phyloP scores from a whole-genome alignment of 805 yeast species.

The Spathaspora passalidarum region DNA sequence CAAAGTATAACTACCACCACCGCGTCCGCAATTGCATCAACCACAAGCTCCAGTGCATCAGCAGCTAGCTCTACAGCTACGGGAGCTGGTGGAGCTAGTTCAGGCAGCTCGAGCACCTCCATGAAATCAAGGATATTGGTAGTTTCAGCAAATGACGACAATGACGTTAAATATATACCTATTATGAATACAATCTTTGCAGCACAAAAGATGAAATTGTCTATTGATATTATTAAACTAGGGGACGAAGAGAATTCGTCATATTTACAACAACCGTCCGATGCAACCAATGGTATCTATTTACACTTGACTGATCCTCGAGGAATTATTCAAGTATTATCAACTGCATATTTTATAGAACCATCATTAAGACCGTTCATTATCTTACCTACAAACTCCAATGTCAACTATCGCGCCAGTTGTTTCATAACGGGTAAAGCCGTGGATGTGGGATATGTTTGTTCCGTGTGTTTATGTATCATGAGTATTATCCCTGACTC shows the following conservation, averaged over 20 bases:
- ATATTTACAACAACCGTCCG: slow-evolving; percentile 92
- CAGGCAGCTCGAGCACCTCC: slow-evolving; percentile 17
- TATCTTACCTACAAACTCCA: slow-evolving; percentile 76
- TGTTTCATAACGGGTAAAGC: slow-evolving; percentile 89
- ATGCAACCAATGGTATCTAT: slow-evolving; percentile 90
- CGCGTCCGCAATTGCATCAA: slow-evolving; percentile 40
- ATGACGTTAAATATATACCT: slow-evolving; percentile 80
- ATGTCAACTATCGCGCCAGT: slow-evolving; percentile 91
- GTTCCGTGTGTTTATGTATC: slow-evolving; percentile 88
- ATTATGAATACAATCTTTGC: slow-evolving; percentile 95
- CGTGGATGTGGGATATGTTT: slow-evolving; percentile 90
- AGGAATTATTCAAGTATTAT: slow-evolving; percentile 79
- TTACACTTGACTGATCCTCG: slow-evolving; percentile 61
- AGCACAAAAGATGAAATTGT: slow-evolving; percentile 86
- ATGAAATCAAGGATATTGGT: slow-evolving; percentile 42
- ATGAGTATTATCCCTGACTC: slow-evolving; percentile 66
- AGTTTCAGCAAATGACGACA: slow-evolving; percentile 69
- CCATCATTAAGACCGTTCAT: slow-evolving; percentile 77
- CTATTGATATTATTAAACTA: slow-evolving; percentile 87
- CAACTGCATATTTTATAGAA: slow-evolving; percentile 81
- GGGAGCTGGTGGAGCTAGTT: slow-evolving; percentile 13
- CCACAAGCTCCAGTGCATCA: slow-evolving; percentile 23
- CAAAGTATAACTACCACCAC: slow-evolving; percentile 43
- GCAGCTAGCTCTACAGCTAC: slow-evolving; percentile 4
- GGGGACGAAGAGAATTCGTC: slow-evolving; percentile 56